phyloP scores from a whole-genome alignment of 2,329 filamentous ascomycete species.

The Aspergillus clavatus region DNA sequence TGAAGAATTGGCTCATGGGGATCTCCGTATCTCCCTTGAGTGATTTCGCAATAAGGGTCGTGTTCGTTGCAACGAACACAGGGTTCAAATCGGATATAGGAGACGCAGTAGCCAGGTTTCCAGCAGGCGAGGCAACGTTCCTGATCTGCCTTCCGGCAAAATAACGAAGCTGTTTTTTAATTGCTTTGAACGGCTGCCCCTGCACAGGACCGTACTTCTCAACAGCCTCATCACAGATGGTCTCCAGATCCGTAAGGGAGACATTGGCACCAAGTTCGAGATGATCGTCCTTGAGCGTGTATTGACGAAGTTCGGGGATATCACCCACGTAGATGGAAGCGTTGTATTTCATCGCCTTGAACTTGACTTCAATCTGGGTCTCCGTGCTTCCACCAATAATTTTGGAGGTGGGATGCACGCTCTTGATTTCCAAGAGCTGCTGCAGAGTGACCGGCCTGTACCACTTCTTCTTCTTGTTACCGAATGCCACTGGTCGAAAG shows the following conservation, averaged over 20 bases:
- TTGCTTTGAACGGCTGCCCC: slow-evolving; percentile 80
- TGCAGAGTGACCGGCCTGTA: slow-evolving; percentile 80
- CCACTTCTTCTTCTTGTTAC: slow-evolving; percentile 93
- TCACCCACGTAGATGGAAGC: slow-evolving; percentile 90
- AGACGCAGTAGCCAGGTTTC: slow-evolving; percentile 88
- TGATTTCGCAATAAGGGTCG: slow-evolving; percentile 75
- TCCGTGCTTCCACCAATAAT: slow-evolving; percentile 95
- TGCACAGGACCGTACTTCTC: slow-evolving; percentile 66
- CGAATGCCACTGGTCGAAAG: slow-evolving; percentile 76
- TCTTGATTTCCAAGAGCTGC: slow-evolving; percentile 89
- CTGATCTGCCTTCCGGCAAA: slow-evolving; percentile 94
- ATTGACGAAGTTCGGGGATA: slow-evolving; percentile 82
- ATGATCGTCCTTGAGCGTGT: slow-evolving; percentile 70
- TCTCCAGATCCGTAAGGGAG: slow-evolving; percentile 82
- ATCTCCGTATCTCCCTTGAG: slow-evolving; percentile 69
- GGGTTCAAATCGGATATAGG: slow-evolving; percentile 97
- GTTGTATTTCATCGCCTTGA: slow-evolving; percentile 88
- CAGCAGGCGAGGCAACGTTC: slow-evolving; percentile 94
- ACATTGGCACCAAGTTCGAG: slow-evolving; percentile 94
- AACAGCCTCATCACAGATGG: slow-evolving; percentile 73
- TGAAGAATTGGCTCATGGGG: slow-evolving; percentile 91
- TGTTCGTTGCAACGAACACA: slow-evolving; percentile 82
- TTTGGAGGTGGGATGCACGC: slow-evolving; percentile 76
- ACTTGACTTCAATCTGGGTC: slow-evolving; percentile 97
- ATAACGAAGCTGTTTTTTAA: slow-evolving; percentile 88